Base-by-base conservation (phyloP, 2,329 filamentous ascomycete species). In the Diplodia intermedia region DNA sequence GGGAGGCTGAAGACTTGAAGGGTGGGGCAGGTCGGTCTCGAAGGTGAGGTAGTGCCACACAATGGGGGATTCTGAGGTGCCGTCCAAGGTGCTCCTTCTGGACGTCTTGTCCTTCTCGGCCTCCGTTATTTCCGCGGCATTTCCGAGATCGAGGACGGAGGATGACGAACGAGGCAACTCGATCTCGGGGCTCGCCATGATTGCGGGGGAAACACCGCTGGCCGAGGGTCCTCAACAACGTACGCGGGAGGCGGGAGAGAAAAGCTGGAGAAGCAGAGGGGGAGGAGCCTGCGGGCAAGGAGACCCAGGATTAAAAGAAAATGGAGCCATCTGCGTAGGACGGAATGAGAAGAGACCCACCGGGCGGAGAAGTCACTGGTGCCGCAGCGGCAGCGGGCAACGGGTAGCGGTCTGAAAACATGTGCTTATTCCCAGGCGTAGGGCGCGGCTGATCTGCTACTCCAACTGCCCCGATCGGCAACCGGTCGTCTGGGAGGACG, bases 31-130 rank as follows among this genome's bases (percentile, higher is more conserved):
- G 15, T 82, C 77, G 1, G 88, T 90, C 61, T 89, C 84, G 74
- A 90, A 88, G 1, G 85, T 87, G 63, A 91, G 79, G 73, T 90
- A 90, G 20, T 84, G 82, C 75, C 86, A 86, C 18, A 84, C 79
- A 67, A 90, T 81, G n/a, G 71, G 43, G 18, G 31, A 33, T 8
- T 7, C 23, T 4, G 47, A 20, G 33, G 20, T n/a, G 23, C 53
- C 55, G 31, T 65, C 61, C 57, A 49, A 57, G 40, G 50, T 68
- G 8, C 36, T 63, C 55, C 55, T 53, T 29, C 55, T 38, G 14
- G 56, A 54, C 4, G 55, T 20, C 47, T 53, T 61, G 33, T 61
- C 57, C 29, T 65, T 65, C 38, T 63, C 66, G 4, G 57, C 57
- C 29, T 68, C 66, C 50, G 33, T 69, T 67, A 69, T 69, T 49